Evolutionary conservation across 192 early-diverging fungal species (phyloP).

Genomic region (Coemansia sp.): DNA sequence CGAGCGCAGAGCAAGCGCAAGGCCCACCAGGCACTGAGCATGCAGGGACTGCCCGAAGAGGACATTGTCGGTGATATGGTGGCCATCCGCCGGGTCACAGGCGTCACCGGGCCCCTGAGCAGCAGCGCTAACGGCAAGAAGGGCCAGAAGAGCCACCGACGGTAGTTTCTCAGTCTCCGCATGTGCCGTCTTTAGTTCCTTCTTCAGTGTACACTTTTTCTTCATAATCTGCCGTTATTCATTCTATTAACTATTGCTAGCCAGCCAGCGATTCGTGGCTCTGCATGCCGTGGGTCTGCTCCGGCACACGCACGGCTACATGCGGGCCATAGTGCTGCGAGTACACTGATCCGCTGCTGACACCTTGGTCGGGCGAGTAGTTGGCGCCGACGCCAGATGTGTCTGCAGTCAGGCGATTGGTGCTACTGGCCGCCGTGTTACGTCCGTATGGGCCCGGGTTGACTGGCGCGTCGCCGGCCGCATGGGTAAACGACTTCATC

Average conservation of each 20-base stretch:
- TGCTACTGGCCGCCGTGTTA: not conserved
- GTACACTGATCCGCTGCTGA: slow-evolving; percentile 9
- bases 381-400: not conserved
- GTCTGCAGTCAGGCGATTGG: not conserved
- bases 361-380: not conserved
- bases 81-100: slow-evolving; percentile 35
- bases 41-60: slow-evolving; percentile 40
- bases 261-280: slow-evolving; percentile 18
- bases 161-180: too few relatives aligned
- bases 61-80: slow-evolving; percentile 42
- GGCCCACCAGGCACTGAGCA: slow-evolving; percentile 23
- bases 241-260: not conserved
- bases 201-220: not conserved
- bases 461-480: not conserved
- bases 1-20: slow-evolving; percentile 47
- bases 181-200: too few relatives aligned
- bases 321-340: slow-evolving; percentile 22
- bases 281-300: slow-evolving; percentile 1
- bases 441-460: slow-evolving; percentile 11
- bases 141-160: slow-evolving; percentile 33
- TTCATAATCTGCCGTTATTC: not conserved
- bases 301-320: slow-evolving; percentile 5
- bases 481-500: slow-evolving; percentile 11
- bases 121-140: slow-evolving; percentile 31
- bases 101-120: slow-evolving; percentile 42